Conservation (phyloP, 139 green algal genomes). For the Auxenochlorella pyrenoidosa region DNA sequence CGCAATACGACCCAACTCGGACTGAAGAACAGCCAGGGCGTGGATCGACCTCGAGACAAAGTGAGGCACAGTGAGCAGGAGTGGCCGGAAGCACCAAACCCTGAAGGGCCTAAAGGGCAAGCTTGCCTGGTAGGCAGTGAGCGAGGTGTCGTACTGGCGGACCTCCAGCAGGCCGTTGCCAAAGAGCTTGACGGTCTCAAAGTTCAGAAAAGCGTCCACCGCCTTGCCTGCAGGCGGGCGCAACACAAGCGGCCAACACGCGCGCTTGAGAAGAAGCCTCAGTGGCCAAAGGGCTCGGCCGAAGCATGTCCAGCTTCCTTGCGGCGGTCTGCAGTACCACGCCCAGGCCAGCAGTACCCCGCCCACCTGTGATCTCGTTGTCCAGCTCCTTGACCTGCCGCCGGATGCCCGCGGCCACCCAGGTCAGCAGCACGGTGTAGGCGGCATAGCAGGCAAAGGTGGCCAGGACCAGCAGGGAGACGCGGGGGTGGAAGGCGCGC, state of each 20-base stretch:
- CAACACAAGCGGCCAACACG: not conserved
- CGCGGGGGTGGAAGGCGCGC: slow-evolving; percentile 59
- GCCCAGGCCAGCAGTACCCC: too few relatives aligned
- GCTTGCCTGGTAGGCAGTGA: slow-evolving; percentile 66
- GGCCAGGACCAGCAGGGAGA: slow-evolving; percentile 72
- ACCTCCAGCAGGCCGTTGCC: slow-evolving; percentile 52
- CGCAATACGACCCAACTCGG: too few relatives aligned
- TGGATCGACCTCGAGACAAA: too few relatives aligned
- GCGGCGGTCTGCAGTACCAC: too few relatives aligned
- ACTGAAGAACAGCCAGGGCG: too few relatives aligned
- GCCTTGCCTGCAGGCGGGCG: slow-evolving; percentile 53
- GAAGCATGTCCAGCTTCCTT: too few relatives aligned
- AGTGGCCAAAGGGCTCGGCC: too few relatives aligned
- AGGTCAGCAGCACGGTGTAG: slow-evolving; percentile 87
- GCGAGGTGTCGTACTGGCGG: slow-evolving; percentile 72
- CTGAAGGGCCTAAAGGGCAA: too few relatives aligned
- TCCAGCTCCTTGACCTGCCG: slow-evolving; percentile 88
- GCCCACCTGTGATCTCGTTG: slow-evolving; percentile 78
- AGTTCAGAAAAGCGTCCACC: slow-evolving; percentile 95
- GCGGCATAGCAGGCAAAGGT: slow-evolving; percentile 91
- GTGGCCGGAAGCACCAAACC: too few relatives aligned
- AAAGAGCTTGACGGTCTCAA: slow-evolving; percentile 91
- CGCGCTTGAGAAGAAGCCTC: not conserved
- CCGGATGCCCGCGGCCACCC: slow-evolving; percentile 60
- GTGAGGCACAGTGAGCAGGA: too few relatives aligned